Evolutionary conservation across 345 rosid genomes (phyloP).

Genomic region (Brassica incana): DNA sequence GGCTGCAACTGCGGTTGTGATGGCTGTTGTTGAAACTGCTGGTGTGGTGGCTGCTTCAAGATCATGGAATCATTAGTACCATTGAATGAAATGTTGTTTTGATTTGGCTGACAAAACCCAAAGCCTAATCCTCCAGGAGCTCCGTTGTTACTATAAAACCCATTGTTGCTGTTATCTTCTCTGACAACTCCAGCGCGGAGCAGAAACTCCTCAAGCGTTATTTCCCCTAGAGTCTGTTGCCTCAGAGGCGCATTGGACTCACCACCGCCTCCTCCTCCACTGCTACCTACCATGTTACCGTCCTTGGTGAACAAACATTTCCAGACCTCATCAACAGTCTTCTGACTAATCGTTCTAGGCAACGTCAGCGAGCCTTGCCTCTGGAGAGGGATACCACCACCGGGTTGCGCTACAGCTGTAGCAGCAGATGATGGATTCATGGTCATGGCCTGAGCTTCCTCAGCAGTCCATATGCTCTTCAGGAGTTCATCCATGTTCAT

Average conservation of each 20-base stretch:
- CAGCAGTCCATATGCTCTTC: slow-evolving; percentile 87
- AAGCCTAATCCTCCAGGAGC: slow-evolving; percentile 48
- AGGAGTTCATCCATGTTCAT: slow-evolving; percentile 97
- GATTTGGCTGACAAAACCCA: slow-evolving; percentile 62
- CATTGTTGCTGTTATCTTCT: slow-evolving; percentile 54
- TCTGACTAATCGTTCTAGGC: slow-evolving; percentile 89
- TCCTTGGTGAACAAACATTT: slow-evolving; percentile 65
- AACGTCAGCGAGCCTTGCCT: slow-evolving; percentile 92
- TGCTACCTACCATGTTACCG: slow-evolving; percentile 38
- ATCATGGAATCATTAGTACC: slow-evolving; percentile 37
- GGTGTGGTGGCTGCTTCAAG: slow-evolving; percentile 26
- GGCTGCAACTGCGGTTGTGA: slow-evolving; percentile 36
- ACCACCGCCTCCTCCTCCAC: slow-evolving; percentile 42
- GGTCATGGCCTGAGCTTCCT: slow-evolving; percentile 67
- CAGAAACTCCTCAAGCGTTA: slow-evolving; percentile 92
- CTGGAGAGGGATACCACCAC: slow-evolving; percentile 52
- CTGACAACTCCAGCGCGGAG: slow-evolving; percentile 78
- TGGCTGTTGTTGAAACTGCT: slow-evolving; percentile 8
- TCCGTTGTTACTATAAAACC: slow-evolving; percentile 44
- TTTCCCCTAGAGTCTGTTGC: slow-evolving; percentile 68
- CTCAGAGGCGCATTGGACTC: slow-evolving; percentile 47
- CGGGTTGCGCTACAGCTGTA: slow-evolving; percentile 19
- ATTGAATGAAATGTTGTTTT: slow-evolving; percentile 46
- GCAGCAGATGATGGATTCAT: slow-evolving; percentile 28
- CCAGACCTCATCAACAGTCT: slow-evolving; percentile 97